A percentile compares a stretch with the other conserved stretches of the same genome.
Conservation (phyloP, 306 rosid species). For the Quercus rubra region DNA sequence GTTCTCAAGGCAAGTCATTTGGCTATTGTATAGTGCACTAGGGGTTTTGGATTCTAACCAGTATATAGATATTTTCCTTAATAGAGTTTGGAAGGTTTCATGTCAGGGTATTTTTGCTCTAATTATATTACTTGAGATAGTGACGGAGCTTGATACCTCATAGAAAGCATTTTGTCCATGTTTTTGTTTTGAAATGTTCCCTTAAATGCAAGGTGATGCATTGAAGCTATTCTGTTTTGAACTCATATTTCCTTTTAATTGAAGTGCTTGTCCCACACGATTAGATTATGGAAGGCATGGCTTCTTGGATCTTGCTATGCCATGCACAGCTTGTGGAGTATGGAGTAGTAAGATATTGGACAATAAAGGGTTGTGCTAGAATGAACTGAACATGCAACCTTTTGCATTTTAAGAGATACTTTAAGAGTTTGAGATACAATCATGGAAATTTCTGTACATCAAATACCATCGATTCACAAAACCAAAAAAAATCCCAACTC, state of each 20-base stretch:
- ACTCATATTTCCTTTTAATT: not conserved
- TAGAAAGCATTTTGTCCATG: not conserved
- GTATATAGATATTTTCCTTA: conserved; percentile 3
- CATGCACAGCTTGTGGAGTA: too few species aligned
- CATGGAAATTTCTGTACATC: too few species aligned
- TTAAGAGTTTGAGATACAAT: too few species aligned
- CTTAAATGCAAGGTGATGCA: not conserved
- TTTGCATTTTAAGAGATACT: too few species aligned
- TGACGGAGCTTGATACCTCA: not conserved
- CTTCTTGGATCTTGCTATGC: too few species aligned
- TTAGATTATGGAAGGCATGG: too few species aligned
- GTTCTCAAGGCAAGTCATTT: conserved; percentile 30
- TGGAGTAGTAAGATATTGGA: too few species aligned
- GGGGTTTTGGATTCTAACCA: not conserved
- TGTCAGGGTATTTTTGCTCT: not conserved
- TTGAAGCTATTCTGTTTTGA: not conserved
- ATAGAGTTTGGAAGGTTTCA: conserved; percentile 3
- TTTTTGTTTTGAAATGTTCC: conserved; percentile 12
- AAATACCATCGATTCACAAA: too few species aligned
- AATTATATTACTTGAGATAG: not conserved
- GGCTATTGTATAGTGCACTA: conserved; percentile 29
- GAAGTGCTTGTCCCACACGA: too few species aligned
- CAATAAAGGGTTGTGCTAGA: too few species aligned
- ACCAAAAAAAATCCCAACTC: too few species aligned
- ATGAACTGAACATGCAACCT: too few species aligned